Percentiles rank a stretch among this genome's conserved stretches.
phyloP scores from a whole-genome alignment of 2,329 filamentous ascomycete genomes.

The Aspergillus udagawae region DNA sequence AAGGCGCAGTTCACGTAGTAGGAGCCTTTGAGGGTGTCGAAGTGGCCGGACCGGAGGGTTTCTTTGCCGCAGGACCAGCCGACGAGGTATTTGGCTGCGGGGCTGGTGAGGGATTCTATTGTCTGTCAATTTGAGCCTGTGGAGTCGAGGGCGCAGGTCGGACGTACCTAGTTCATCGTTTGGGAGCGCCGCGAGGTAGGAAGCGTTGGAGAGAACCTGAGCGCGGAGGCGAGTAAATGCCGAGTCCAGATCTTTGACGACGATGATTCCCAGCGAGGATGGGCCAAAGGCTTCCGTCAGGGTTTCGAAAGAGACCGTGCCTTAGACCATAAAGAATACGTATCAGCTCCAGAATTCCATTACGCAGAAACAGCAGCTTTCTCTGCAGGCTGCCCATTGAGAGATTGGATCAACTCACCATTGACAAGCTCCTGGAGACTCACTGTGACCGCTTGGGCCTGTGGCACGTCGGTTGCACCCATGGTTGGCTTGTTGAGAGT shows the following conservation, averaged over 20 bases:
- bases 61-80: constrained; percentile 65
- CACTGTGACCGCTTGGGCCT: constrained; percentile 44
- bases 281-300: constrained; percentile 75
- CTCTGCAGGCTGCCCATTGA: not conserved
- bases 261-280: constrained; percentile 81
- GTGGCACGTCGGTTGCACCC: constrained; percentile 17
- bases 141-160: not conserved
- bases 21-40: constrained; percentile 61
- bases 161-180: constrained; percentile 64
- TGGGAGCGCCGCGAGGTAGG: constrained; percentile 80
- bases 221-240: constrained; percentile 69
- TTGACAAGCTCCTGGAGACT: constrained; percentile 46
- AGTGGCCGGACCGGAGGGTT: constrained; percentile 57
- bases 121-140: not conserved
- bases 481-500: constrained; percentile 5
- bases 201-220: constrained; percentile 77
- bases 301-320: constrained; percentile 40
- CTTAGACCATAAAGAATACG: constrained; percentile 14
- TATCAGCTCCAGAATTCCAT: not conserved
- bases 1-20: constrained; percentile 63
- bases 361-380: not conserved
- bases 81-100: constrained; percentile 55
- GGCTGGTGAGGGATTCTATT: constrained; percentile 40
- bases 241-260: constrained; percentile 80
- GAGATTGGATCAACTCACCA: constrained; percentile 36